Conservation (phyloP, 202 grass and related monocot species). For the Bolboschoenoplectus hybrid region DNA sequence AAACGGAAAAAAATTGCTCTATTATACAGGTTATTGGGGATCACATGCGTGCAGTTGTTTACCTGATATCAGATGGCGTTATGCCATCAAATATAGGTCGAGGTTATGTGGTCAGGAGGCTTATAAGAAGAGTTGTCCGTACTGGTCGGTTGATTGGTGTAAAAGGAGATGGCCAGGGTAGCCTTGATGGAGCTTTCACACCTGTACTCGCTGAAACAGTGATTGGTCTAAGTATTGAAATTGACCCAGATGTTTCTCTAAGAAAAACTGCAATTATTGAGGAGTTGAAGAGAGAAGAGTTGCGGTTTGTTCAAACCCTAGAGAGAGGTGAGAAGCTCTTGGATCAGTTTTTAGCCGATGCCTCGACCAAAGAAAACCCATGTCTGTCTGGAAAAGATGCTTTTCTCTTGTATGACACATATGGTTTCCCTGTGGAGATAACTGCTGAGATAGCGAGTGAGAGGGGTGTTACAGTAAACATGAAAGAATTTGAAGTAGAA, state of each 20-base stretch:
- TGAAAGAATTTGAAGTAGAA: constrained; percentile 88
- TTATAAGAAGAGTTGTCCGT: constrained; percentile 96
- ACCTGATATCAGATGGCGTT: constrained; percentile 96
- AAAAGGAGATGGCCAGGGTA: constrained; percentile 66
- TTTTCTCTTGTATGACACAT: constrained; percentile 97
- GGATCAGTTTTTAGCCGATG: constrained; percentile 72
- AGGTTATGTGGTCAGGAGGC: constrained; percentile 95
- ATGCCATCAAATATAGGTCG: constrained; percentile 96
- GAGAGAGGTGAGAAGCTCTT: constrained; percentile 93
- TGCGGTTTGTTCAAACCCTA: constrained; percentile 91
- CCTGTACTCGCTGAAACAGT: constrained; percentile 73
- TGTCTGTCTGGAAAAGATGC: constrained; percentile 84
- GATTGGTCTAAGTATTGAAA: constrained; percentile 69
- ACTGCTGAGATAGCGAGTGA: constrained; percentile 90
- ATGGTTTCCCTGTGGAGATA: constrained; percentile 96
- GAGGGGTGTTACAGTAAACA: constrained; percentile 68
- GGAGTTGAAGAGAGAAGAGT: constrained; percentile 90
- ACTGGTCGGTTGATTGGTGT: constrained; percentile 87
- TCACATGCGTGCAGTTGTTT: constrained; percentile 98
- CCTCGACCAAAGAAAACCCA: constrained; percentile 65
- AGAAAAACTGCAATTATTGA: constrained; percentile 64
- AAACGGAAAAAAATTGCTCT: background rate
- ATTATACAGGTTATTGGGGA: constrained; percentile 83
- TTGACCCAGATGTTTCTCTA: constrained; percentile 82
- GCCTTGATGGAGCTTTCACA: constrained; percentile 63